Conservation (phyloP, 169 alveolate species). For the Plasmodium knowlesi region DNA sequence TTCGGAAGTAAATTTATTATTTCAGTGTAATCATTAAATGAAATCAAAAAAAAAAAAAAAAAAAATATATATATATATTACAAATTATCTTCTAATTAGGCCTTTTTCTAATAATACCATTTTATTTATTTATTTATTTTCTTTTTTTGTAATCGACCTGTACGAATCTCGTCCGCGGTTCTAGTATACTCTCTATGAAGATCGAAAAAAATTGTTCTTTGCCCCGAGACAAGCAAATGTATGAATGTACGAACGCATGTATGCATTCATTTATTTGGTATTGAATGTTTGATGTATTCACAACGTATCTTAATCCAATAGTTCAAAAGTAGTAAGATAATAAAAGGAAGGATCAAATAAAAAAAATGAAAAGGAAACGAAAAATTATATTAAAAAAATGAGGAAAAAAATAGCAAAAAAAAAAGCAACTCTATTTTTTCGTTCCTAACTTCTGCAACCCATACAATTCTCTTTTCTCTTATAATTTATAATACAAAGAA, state of each 20-base stretch:
- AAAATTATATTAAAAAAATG: background rate
- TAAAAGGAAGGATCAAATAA: background rate
- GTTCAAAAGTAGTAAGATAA: background rate
- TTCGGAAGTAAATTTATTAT: background rate
- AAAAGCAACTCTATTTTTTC: background rate
- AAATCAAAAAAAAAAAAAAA: background rate
- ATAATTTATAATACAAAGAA: background rate
- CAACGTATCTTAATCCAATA: background rate
- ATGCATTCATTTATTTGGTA: background rate
- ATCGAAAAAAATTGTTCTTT: constrained; percentile 1
- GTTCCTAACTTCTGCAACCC: background rate
- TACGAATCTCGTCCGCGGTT: background rate
- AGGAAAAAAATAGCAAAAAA: background rate
- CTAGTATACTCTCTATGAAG: background rate
- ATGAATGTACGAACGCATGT: background rate
- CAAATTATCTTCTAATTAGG: background rate
- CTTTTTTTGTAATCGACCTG: background rate
- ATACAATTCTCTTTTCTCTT: background rate
- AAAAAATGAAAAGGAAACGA: background rate
- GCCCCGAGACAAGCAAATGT: background rate
- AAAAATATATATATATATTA: background rate
- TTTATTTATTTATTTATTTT: background rate
- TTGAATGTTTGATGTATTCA: background rate
- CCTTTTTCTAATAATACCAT: background rate
- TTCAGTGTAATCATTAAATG: background rate